Conservation (phyloP, 768 basidiomycete genomes). For the Porphyrellus cyaneotinctus region DNA sequence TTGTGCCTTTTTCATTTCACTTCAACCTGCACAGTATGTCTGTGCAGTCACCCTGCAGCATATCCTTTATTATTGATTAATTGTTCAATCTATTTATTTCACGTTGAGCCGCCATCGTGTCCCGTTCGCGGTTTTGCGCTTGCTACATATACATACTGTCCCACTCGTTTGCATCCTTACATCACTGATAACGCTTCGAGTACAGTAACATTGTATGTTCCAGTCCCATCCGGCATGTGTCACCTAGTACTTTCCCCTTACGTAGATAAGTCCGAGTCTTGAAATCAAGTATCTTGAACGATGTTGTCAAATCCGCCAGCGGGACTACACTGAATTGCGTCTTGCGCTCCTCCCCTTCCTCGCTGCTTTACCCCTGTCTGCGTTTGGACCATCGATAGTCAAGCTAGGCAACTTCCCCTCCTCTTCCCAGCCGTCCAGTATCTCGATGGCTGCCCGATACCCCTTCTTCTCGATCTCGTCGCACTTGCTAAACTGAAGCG, state of each 20-base stretch:
- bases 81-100: slow-evolving; percentile 27
- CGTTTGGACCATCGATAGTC: slow-evolving; percentile 55
- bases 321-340: slow-evolving; percentile 59
- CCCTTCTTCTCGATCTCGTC: slow-evolving; percentile 86
- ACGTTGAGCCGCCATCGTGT: slow-evolving; percentile 3
- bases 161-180: slow-evolving; percentile 13
- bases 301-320: background rate
- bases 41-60: slow-evolving; percentile 21
- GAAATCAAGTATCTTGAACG: background rate
- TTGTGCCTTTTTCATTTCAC: slow-evolving; percentile 10
- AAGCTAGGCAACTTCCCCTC: slow-evolving; percentile 82
- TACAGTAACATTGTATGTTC: slow-evolving; percentile 21
- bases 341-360: slow-evolving; percentile 75
- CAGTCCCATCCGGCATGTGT: slow-evolving; percentile 15
- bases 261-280: slow-evolving; percentile 22
- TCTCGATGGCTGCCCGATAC: slow-evolving; percentile 64
- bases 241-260: slow-evolving; percentile 4
- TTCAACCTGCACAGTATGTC: slow-evolving; percentile 7
- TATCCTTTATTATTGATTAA: slow-evolving; percentile 37
- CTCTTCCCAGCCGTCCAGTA: slow-evolving; percentile 73
- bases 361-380: slow-evolving; percentile 37
- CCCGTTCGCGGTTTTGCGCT: slow-evolving; percentile 7
- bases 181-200: slow-evolving; percentile 16
- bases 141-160: slow-evolving; percentile 20
- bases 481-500: slow-evolving; percentile 84